Evolutionary conservation across 2,329 filamentous ascomycete species (phyloP), one percentile per base, ranked within the genome.

Genomic region (Scedosporium boydii): DNA sequence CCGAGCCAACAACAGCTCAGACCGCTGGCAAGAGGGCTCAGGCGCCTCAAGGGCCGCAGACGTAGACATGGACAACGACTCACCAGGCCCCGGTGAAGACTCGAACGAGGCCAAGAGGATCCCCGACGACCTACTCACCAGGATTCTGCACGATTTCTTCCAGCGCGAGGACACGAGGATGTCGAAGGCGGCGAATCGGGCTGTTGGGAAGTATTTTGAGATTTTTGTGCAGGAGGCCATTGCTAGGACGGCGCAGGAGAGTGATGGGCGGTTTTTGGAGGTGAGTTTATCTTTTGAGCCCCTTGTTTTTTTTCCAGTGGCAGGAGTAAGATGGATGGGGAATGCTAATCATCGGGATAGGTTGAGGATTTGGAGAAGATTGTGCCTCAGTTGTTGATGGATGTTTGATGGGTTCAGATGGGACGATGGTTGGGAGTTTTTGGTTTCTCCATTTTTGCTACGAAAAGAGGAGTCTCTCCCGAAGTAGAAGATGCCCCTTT

Each of bases 321-420:
- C 18, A 6, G 6, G 18, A 26, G 26, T 46, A 7, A 46, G 21
- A 9, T 27, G 42, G 3, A 1, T 53, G 46, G 16, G 48, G 7
- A 9, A 60, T 59, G 53, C 63, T 68, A 59, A 68, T 66, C 61
- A 42, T 60, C 34, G 58, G 26, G 60, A 41, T 69, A 93, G 84
- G 87, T 96, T 56, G 91, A 96, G 71, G 93, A 97, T 77, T 72
- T 98, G 64, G 93, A 97, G 77, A 95, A 91, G 75, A 80, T 96
- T 68, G 89, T 90, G 14, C 90, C 90, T 62, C 91, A 96, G 74
- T 77, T 97, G 70, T 75, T 96, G 68, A 80, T 97, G 72, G 93
- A 98, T 74, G 89, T 97, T 66, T 96, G 76, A 81, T n/a, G 38
- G 16, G 44, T 18, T 29, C 27, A 34, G 26, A 23, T 14, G 6